These are phyloP conservation scores for Ophiosphaerella narmari DNA, from an alignment of 2,329 filamentous ascomycete species.

Conservation along the genomic window DNA sequence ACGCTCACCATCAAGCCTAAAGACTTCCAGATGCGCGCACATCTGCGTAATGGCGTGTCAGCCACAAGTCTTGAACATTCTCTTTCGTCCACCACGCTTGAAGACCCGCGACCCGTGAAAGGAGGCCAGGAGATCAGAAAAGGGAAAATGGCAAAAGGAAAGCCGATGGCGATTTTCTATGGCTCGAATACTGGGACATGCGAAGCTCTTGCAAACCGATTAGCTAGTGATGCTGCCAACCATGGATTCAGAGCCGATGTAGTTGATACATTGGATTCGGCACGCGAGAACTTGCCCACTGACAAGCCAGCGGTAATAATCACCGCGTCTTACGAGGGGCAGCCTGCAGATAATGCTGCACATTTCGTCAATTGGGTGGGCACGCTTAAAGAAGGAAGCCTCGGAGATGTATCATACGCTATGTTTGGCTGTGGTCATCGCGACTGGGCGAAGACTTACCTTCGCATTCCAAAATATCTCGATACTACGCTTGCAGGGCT, in stretches of 20 bases:
- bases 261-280: conserved; percentile 42
- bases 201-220: conserved; percentile 46
- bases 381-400: conserved; percentile 29
- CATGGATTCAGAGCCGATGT: conserved; percentile 45
- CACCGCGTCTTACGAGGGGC: conserved; percentile 50
- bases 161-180: conserved; percentile 45
- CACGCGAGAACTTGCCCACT: conserved; percentile 39
- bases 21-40: conserved; percentile 46
- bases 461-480: conserved; percentile 47
- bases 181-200: conserved; percentile 51
- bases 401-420: conserved; percentile 44
- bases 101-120: conserved; percentile 14
- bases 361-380: conserved; percentile 50
- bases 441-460: conserved; percentile 51
- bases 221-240: conserved; percentile 42
- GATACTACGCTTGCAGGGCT: conserved; percentile 35
- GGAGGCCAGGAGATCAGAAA: conserved; percentile 12
- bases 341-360: conserved; percentile 50
- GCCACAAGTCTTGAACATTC: conserved; percentile 38
- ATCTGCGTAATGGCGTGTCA: conserved; percentile 36
- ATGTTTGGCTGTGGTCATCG: conserved; percentile 50
- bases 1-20: conserved; percentile 54
- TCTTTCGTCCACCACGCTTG: conserved; percentile 27
- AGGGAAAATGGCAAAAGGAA: conserved; percentile 24
- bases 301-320: conserved; percentile 47